Percentiles rank a stretch among this genome's conserved stretches.
phyloP scores from a whole-genome alignment of 2,329 filamentous ascomycete species.

The Ophioceras dolichostomum region DNA sequence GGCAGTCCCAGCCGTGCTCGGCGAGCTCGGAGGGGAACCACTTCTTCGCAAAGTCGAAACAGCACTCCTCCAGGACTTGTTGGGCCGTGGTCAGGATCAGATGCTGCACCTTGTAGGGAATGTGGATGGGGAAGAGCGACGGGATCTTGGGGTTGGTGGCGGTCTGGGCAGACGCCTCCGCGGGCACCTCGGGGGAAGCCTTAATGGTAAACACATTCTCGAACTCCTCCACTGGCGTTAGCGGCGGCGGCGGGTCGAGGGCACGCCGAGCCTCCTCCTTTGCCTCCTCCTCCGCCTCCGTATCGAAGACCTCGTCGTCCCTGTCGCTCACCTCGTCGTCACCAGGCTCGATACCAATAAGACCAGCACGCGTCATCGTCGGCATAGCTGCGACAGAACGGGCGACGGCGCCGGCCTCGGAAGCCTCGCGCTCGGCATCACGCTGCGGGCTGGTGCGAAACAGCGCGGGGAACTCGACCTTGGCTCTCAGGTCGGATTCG shows the following conservation, averaged over 20 bases:
- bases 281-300: not conserved
- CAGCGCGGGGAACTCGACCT: conserved; percentile 19
- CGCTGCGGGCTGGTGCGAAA: conserved; percentile 14
- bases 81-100: conserved; percentile 21
- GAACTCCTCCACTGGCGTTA: too few relatives aligned
- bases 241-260: too few relatives aligned
- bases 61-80: conserved; percentile 22
- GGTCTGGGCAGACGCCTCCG: not conserved
- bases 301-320: not conserved
- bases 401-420: conserved; percentile 15
- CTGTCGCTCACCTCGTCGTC: too few relatives aligned
- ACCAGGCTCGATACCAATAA: too few relatives aligned
- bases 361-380: conserved; percentile 12
- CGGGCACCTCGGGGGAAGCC: not conserved
- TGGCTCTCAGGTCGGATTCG: conserved; percentile 18
- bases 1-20: conserved; percentile 17
- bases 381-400: conserved; percentile 14
- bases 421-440: conserved; percentile 15
- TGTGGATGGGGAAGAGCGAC: conserved; percentile 16
- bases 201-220: too few relatives aligned
- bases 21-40: conserved; percentile 17
- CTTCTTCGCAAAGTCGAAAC: conserved; percentile 22
- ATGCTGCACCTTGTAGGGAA: conserved; percentile 23
- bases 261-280: not conserved
- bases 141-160: conserved; percentile 5